Conservation (phyloP, 2,329 filamentous ascomycete species). For the Exophiala oligosperma region DNA sequence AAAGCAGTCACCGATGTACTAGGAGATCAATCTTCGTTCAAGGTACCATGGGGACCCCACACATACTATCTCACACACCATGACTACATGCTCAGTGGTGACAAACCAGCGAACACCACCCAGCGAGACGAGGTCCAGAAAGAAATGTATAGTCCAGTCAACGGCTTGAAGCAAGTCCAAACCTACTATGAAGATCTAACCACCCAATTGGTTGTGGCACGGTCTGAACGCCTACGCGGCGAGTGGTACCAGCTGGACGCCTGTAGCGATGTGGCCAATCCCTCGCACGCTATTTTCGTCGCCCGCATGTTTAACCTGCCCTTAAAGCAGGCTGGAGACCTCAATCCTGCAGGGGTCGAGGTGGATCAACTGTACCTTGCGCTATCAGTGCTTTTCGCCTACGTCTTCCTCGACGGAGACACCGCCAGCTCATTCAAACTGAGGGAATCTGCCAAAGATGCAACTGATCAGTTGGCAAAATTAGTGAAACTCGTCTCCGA, state of each 20-base stretch:
- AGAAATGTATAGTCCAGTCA: slow-evolving; percentile 42
- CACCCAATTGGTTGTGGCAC: slow-evolving; percentile 32
- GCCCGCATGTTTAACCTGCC: slow-evolving; percentile 33
- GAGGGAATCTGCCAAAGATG: slow-evolving; percentile 22
- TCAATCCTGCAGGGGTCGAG: slow-evolving; percentile 26
- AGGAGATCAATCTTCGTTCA: slow-evolving; percentile 44
- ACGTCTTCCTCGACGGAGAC: slow-evolving; percentile 34
- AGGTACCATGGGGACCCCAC: slow-evolving; percentile 44
- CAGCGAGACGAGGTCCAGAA: slow-evolving; percentile 43
- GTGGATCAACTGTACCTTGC: slow-evolving; percentile 31
- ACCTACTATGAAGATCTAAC: slow-evolving; percentile 52
- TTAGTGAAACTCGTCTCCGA: slow-evolving; percentile 28
- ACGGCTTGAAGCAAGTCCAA: slow-evolving; percentile 47
- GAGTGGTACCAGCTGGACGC: slow-evolving; percentile 35
- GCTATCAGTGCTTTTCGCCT: slow-evolving; percentile 32
- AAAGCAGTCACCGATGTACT: slow-evolving; percentile 46
- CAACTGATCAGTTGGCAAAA: slow-evolving; percentile 24
- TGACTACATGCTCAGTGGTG: slow-evolving; percentile 51
- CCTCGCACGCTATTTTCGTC: slow-evolving; percentile 34
- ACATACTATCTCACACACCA: slow-evolving; percentile 40
- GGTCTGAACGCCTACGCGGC: slow-evolving; percentile 33
- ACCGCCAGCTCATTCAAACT: slow-evolving; percentile 30
- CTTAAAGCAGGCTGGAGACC: slow-evolving; percentile 26
- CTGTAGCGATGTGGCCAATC: slow-evolving; percentile 32
- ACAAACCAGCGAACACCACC: slow-evolving; percentile 41